Base-by-base conservation (phyloP, 2,329 filamentous ascomycete species). In the Apiospora koreana region DNA sequence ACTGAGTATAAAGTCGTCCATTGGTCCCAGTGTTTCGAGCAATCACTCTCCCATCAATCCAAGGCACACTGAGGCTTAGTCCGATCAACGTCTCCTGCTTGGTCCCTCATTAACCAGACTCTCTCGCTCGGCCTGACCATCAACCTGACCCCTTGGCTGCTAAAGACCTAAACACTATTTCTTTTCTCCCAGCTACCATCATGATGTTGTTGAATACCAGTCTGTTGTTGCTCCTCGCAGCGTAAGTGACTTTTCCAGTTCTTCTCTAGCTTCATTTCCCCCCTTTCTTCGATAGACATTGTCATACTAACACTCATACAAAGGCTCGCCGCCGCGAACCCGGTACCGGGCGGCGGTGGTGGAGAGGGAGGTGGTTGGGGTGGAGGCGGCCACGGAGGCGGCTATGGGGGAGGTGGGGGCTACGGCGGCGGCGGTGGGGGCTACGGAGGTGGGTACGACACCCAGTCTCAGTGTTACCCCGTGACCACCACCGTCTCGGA, bases 261-360 rank as follows among this genome's bases (percentile, higher is more conserved):
- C n/a, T 8, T 10, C 41, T 7, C 6, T n/a, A 1, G 14, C 41
- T 6, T 9, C 2, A 9, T 3, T 18, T 8, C 28, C 10, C 7
- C 21, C 3, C 7, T 9, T 9, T 8, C 14, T 18, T n/a, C 45
- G 1, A 1, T 14, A 41, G 9, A 9, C 3, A 9, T 38, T 10
- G 45, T 4, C 5, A 4, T 25, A 21, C 46, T 66, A 45, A 50
- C 21, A 21, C 28, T 25, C 8, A 5, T 18, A 12, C 9, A 14
- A 31, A 68, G 66, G 6, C 35, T 25, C 66, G 23, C 45, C 10
- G 66, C 66, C 66, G 66, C 66, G 31, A 68, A 54, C 31, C 66
- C 66, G 31, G 31, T 62, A 6, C 28, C 46, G 45, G 31, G 31
- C 18, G 65, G 65, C 10, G 43, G 43, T 3, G 43, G 43, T 1